Conservation (phyloP, 768 basidiomycete genomes). For the Chalciporus pseudorubinellus region DNA sequence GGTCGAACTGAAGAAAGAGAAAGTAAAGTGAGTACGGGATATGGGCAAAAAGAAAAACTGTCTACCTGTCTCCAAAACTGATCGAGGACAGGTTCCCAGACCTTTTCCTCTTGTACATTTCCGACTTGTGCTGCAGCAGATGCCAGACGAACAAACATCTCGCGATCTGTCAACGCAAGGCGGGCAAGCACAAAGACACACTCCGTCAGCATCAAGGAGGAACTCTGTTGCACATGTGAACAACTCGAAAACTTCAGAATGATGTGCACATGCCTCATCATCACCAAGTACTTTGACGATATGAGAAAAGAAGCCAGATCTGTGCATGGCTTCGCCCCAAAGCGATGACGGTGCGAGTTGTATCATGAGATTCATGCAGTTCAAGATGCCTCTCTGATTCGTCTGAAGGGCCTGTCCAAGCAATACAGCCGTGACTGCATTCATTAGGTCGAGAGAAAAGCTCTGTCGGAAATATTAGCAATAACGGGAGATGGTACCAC, state of each 20-base stretch:
- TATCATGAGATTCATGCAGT: slow-evolving; percentile 54
- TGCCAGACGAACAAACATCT: slow-evolving; percentile 71
- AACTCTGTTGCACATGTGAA: slow-evolving; percentile 23
- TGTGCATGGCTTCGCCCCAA: slow-evolving; percentile 76
- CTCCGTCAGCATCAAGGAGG: slow-evolving; percentile 52
- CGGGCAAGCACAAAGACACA: slow-evolving; percentile 74
- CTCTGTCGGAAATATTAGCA: slow-evolving; percentile 37
- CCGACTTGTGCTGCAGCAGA: slow-evolving; percentile 52
- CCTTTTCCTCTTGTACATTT: slow-evolving; percentile 46
- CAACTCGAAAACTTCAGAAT: slow-evolving; percentile 1
- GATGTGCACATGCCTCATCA: slow-evolving; percentile 54
- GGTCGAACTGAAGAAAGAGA: slow-evolving; percentile 65
- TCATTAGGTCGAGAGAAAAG: slow-evolving; percentile 55
- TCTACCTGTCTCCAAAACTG: slow-evolving; percentile 81
- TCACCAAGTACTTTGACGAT: slow-evolving; percentile 59
- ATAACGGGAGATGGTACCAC: background rate
- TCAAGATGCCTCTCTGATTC: slow-evolving; percentile 66
- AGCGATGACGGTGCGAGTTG: slow-evolving; percentile 59
- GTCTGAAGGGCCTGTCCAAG: slow-evolving; percentile 44
- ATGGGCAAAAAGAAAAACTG: background rate
- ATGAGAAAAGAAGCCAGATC: slow-evolving; percentile 67
- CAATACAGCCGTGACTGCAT: slow-evolving; percentile 52
- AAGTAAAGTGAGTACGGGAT: background rate
- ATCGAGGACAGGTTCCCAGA: slow-evolving; percentile 69
- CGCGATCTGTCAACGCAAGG: slow-evolving; percentile 61